A percentile compares a stretch with the other conserved stretches of the same genome.
Conservation (phyloP, 768 basidiomycete species). For the Trametes cubensis region DNA sequence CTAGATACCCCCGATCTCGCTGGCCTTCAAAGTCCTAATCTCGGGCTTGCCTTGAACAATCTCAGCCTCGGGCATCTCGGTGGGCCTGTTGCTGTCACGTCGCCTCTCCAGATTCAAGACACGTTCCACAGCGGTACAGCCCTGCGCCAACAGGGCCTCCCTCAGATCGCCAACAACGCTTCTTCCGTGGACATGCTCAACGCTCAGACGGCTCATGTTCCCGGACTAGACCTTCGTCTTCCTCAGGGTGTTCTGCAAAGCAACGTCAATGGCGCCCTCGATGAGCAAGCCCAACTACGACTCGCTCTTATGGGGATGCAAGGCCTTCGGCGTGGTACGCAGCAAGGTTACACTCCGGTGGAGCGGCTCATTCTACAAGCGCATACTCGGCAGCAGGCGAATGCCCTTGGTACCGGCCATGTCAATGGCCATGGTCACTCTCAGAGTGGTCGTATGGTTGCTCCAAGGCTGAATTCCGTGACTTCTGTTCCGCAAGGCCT, state of each 20-base stretch:
- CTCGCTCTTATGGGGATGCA: conserved; percentile 23
- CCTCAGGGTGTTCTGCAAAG: neutral
- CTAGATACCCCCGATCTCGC: conserved; percentile 28
- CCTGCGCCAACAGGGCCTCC: neutral
- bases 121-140: neutral
- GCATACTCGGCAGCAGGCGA: conserved; percentile 38
- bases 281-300: conserved; percentile 24
- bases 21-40: conserved; percentile 10
- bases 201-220: conserved; percentile 19
- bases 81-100: conserved; percentile 4
- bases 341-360: conserved; percentile 65
- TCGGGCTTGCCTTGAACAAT: conserved; percentile 13
- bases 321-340: conserved; percentile 34
- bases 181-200: conserved; percentile 14
- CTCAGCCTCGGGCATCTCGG: conserved; percentile 8
- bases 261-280: neutral
- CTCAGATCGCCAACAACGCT: neutral
- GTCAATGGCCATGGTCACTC: conserved; percentile 26
- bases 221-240: conserved; percentile 10
- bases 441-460: neutral
- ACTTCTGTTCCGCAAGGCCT: neutral
- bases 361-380: conserved; percentile 70
- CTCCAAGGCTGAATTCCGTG: neutral
- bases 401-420: conserved; percentile 32
- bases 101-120: conserved; percentile 17